These are phyloP conservation scores for Hymenoscyphus linearis DNA, from an alignment of 2,329 filamentous ascomycete genomes.

Conservation along the genomic window DNA sequence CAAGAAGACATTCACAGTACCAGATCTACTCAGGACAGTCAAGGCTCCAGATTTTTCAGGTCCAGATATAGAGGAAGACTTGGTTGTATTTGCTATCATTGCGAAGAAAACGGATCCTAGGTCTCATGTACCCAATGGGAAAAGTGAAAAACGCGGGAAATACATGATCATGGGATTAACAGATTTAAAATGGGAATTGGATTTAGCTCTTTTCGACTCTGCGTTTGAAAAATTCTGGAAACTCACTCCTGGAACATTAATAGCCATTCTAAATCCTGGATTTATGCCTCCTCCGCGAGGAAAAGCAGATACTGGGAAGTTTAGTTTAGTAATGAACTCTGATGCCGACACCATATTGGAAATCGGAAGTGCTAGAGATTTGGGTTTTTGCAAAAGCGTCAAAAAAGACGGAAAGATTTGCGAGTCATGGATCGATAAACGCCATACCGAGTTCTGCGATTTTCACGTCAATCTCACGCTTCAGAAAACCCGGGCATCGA, in stretches of 20 bases:
- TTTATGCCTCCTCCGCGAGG: constrained; percentile 82
- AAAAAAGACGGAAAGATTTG: constrained; percentile 82
- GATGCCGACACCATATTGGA: constrained; percentile 88
- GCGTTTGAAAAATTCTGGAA: constrained; percentile 95
- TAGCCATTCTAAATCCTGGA: constrained; percentile 86
- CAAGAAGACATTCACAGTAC: constrained; percentile 72
- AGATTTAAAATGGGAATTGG: constrained; percentile 84
- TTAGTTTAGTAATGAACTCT: constrained; percentile 79
- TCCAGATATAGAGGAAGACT: constrained; percentile 78
- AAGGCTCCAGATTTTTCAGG: constrained; percentile 79
- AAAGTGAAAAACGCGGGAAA: constrained; percentile 57
- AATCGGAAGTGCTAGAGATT: constrained; percentile 75
- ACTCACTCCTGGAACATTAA: constrained; percentile 80
- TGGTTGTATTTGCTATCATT: constrained; percentile 83
- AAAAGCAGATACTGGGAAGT: constrained; percentile 72
- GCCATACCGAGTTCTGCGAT: constrained; percentile 86
- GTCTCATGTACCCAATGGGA: constrained; percentile 45
- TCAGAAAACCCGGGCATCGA: constrained; percentile 58
- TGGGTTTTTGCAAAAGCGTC: constrained; percentile 81
- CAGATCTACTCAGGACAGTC: constrained; percentile 73
- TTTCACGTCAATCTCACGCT: constrained; percentile 84
- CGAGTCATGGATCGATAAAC: constrained; percentile 77
- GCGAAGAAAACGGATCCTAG: constrained; percentile 83
- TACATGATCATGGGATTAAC: constrained; percentile 90
- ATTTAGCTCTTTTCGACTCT: constrained; percentile 85